Conservation (phyloP, 345 rosid species). For the Noccaea caerulescens region DNA sequence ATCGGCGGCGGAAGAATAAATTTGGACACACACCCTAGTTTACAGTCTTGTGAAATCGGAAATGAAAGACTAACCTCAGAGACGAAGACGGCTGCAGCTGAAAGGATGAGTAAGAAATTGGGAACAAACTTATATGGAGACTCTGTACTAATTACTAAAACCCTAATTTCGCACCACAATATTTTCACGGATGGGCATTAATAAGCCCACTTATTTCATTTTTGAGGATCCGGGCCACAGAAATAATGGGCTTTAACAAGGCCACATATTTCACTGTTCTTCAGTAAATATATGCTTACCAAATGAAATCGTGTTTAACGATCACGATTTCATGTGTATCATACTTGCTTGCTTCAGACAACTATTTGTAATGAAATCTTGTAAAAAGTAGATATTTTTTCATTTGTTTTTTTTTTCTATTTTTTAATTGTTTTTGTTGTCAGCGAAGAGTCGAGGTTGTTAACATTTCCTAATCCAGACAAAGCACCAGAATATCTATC, state of each 20-base stretch:
- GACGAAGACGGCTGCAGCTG: constrained; percentile 43
- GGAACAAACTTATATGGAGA: constrained; percentile 19
- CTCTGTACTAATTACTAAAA: constrained; percentile 14
- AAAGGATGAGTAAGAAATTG: constrained; percentile 14
- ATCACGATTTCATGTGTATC: too few species aligned
- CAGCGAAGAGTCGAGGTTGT: constrained; percentile 43
- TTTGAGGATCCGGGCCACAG: not conserved
- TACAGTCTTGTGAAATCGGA: not conserved
- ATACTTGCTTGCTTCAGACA: not conserved
- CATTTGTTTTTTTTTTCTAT: not conserved
- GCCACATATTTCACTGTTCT: too few species aligned
- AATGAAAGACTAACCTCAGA: constrained; percentile 32
- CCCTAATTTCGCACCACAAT: constrained; percentile 31
- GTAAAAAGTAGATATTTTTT: not conserved
- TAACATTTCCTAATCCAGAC: constrained; percentile 80
- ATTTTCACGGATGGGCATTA: constrained; percentile 20
- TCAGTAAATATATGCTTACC: too few species aligned
- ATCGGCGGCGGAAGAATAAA: not conserved
- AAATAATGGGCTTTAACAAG: not conserved
- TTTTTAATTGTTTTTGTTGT: not conserved
- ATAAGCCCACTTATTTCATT: too few species aligned
- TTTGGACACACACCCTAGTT: not conserved
- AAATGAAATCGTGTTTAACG: too few species aligned
- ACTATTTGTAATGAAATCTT: not conserved
- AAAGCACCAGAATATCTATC: constrained; percentile 67